These are phyloP conservation scores for Prosopis cineraria DNA, from an alignment of 306 rosid genomes.

Conservation along the genomic window DNA sequence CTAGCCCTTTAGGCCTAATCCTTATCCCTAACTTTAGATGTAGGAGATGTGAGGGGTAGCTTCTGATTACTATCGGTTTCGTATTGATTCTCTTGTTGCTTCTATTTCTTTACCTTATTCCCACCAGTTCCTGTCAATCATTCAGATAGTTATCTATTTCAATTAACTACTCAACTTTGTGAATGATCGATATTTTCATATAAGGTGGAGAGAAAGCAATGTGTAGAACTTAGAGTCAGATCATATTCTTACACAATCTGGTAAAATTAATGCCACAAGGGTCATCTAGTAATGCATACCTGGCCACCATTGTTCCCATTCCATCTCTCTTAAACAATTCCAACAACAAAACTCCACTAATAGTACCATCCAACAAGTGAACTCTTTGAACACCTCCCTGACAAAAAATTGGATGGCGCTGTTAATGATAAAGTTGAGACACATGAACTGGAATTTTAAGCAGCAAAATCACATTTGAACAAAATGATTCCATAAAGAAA, in stretches of 20 bases:
- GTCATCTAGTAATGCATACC: conserved; percentile 56
- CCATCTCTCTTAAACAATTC: conserved; percentile 98
- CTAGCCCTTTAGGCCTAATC: too few relatives aligned
- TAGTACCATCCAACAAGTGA: conserved; percentile 93
- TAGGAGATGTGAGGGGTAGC: neutral
- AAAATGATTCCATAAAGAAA: conserved; percentile 15
- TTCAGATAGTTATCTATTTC: conserved; percentile 14
- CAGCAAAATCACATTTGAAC: conserved; percentile 16
- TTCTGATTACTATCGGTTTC: neutral
- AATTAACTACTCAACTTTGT: conserved; percentile 2
- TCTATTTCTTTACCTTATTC: neutral
- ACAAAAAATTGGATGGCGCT: conserved; percentile 45
- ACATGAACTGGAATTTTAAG: conserved; percentile 44
- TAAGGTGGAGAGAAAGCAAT: conserved; percentile 3
- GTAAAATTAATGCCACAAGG: neutral
- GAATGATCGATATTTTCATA: conserved; percentile 8
- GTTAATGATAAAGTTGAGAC: conserved; percentile 10
- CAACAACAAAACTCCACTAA: conserved; percentile 85
- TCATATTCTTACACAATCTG: conserved; percentile 9
- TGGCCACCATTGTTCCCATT: conserved; percentile 99
- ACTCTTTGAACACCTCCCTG: conserved; percentile 99
- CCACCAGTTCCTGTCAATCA: neutral
- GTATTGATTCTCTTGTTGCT: neutral
- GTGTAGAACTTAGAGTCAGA: conserved; percentile 30
- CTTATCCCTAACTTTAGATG: too few relatives aligned